These are phyloP conservation scores for Rehmannia glutinosa DNA, from an alignment of 257 asterid genomes.

Conservation along the genomic window DNA sequence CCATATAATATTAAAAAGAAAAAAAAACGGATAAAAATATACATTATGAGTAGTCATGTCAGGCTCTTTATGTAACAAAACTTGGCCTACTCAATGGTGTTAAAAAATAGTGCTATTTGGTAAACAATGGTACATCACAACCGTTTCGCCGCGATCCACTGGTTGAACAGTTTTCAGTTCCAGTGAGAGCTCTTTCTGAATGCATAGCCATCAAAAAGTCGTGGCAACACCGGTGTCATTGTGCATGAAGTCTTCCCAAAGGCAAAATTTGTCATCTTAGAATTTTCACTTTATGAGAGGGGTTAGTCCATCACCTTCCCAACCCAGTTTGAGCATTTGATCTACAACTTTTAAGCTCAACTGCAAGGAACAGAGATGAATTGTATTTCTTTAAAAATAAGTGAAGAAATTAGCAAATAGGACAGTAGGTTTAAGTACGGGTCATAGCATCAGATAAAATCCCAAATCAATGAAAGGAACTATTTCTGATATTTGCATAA, in stretches of 20 bases:
- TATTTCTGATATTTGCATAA: conserved; percentile 9
- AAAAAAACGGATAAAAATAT: conserved; percentile 13
- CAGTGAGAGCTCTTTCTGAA: conserved; percentile 5
- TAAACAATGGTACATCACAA: conserved; percentile 11
- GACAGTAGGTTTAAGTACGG: neutral
- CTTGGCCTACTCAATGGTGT: conserved; percentile 21
- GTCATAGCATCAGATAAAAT: neutral
- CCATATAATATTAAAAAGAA: conserved; percentile 3
- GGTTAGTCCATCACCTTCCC: conserved; percentile 94
- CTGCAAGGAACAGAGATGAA: conserved; percentile 37
- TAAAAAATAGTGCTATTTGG: conserved; percentile 5
- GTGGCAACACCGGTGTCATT: conserved; percentile 7
- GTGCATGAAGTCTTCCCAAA: conserved; percentile 6
- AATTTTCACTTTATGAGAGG: conserved; percentile 63
- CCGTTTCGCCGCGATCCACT: neutral
- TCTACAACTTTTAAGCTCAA: conserved; percentile 97
- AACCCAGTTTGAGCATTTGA: conserved; percentile 96
- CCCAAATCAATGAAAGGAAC: neutral
- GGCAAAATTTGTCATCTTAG: conserved; percentile 10
- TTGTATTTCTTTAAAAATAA: neutral
- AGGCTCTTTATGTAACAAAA: conserved; percentile 19
- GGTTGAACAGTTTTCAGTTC: neutral
- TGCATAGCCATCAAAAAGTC: conserved; percentile 8
- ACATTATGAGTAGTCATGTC: conserved; percentile 11
- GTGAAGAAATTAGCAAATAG: neutral